phyloP scores from a whole-genome alignment of 306 rosid species.

The Glycine soja region DNA sequence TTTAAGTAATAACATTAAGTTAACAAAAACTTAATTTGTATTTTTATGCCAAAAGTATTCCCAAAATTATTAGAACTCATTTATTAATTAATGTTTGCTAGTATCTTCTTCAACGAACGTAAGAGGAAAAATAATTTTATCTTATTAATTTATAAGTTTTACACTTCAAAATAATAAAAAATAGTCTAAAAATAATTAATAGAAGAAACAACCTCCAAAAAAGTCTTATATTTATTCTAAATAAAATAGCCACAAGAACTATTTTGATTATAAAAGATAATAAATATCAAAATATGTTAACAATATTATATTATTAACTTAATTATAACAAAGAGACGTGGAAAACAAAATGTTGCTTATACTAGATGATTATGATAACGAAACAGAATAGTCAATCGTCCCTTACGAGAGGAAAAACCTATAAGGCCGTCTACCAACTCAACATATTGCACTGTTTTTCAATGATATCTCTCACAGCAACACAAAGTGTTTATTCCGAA shows the following conservation, averaged over 20 bases:
- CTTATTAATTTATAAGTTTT: no score
- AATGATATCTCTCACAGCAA: conserved; percentile 30
- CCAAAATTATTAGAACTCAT: no score
- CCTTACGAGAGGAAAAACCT: conserved; percentile 41
- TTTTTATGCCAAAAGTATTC: no score
- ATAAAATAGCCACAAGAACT: background rate
- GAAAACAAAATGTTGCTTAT: conserved; percentile 29
- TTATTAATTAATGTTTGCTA: no score
- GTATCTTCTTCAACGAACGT: no score
- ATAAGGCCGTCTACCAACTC: conserved; percentile 7
- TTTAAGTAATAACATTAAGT: no score
- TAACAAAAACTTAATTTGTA: no score
- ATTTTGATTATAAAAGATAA: background rate
- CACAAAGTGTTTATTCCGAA: conserved; percentile 47
- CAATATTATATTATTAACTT: background rate
- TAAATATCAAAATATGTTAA: background rate
- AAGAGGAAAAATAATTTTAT: no score
- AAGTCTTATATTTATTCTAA: no score
- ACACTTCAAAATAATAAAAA: no score
- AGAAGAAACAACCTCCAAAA: no score
- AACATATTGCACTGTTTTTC: conserved; percentile 31
- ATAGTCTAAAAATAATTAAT: no score
- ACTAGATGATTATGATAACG: conserved; percentile 6
- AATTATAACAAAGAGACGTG: background rate
- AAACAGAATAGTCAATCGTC: conserved; percentile 2